Conservation (phyloP, 2,329 filamentous ascomycete genomes). For the Pseudogymnoascus sp. region DNA sequence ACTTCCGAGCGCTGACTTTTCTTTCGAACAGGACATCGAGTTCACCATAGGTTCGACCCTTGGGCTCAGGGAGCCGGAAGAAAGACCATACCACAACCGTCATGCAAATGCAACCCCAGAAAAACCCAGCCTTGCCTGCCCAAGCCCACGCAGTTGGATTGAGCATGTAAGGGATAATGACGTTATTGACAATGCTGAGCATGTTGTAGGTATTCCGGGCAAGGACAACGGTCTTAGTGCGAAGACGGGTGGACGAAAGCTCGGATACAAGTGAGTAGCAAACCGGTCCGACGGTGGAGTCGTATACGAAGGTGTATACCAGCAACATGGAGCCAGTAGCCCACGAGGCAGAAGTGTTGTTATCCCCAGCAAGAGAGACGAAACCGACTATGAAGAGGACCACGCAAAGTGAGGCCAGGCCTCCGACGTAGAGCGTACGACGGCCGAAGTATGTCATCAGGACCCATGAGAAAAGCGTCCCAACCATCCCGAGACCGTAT, state of each 20-base stretch:
- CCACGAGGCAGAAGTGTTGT: conserved; percentile 34
- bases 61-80: conserved; percentile 74
- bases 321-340: conserved; percentile 34
- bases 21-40: conserved; percentile 75
- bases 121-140: conserved; percentile 77
- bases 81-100: conserved; percentile 73
- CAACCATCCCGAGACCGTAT: conserved; percentile 39
- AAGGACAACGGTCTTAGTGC: conserved; percentile 33
- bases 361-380: conserved; percentile 34
- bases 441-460: conserved; percentile 42
- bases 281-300: conserved; percentile 36
- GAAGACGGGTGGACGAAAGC: conserved; percentile 32
- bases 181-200: conserved; percentile 24
- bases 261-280: conserved; percentile 35
- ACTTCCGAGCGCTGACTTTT: conserved; percentile 36
- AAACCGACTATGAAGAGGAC: conserved; percentile 40
- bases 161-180: conserved; percentile 21
- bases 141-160: conserved; percentile 64
- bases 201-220: conserved; percentile 30
- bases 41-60: conserved; percentile 73
- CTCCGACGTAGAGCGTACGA: conserved; percentile 44
- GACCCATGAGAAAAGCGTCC: conserved; percentile 43
- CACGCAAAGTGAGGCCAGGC: conserved; percentile 33
- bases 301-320: conserved; percentile 35
- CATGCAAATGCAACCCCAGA: conserved; percentile 78